A percentile compares a stretch with the other conserved stretches of the same genome.
phyloP scores from a whole-genome alignment of 371 early-diverging fungal species.

The Saksenaea oblongispora region DNA sequence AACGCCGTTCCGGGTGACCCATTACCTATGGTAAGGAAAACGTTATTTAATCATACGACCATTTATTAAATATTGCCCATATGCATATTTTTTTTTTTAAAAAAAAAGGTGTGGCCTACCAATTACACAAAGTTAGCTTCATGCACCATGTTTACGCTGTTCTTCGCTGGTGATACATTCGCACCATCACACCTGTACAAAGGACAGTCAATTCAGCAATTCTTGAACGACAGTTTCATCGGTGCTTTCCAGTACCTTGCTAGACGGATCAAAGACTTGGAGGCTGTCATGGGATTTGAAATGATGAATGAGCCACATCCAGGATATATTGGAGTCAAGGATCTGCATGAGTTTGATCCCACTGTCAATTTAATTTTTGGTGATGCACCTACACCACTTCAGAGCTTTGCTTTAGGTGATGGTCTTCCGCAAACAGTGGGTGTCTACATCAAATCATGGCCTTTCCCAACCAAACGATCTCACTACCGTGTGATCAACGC shows the following conservation, averaged over 20 bases:
- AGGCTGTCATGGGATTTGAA: conserved; percentile 75
- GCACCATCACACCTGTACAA: conserved; percentile 60
- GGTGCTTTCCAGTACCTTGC: conserved; percentile 59
- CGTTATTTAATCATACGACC: neutral
- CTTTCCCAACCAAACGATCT: conserved; percentile 66
- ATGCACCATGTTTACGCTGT: conserved; percentile 85
- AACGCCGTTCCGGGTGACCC: conserved; percentile 65
- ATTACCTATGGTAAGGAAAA: conserved; percentile 64
- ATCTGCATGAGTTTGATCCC: conserved; percentile 62
- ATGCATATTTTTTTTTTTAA: neutral
- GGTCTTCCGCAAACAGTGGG: conserved; percentile 67
- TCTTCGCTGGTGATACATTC: conserved; percentile 78
- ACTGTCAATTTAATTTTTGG: conserved; percentile 69
- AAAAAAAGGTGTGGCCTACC: conserved; percentile 71
- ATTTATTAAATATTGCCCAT: neutral
- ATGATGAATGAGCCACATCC: conserved; percentile 85
- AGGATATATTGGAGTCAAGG: conserved; percentile 74
- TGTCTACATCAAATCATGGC: conserved; percentile 74
- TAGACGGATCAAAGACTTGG: conserved; percentile 57
- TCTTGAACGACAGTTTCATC: conserved; percentile 53
- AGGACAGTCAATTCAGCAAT: conserved; percentile 58
- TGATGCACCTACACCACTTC: conserved; percentile 69
- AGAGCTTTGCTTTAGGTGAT: conserved; percentile 72
- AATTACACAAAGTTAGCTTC: conserved; percentile 81
- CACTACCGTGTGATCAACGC: conserved; percentile 59